Percentiles rank a stretch among this genome's conserved stretches.
Conservation (phyloP, 148 eudicot species). For the Camellia japonica region DNA sequence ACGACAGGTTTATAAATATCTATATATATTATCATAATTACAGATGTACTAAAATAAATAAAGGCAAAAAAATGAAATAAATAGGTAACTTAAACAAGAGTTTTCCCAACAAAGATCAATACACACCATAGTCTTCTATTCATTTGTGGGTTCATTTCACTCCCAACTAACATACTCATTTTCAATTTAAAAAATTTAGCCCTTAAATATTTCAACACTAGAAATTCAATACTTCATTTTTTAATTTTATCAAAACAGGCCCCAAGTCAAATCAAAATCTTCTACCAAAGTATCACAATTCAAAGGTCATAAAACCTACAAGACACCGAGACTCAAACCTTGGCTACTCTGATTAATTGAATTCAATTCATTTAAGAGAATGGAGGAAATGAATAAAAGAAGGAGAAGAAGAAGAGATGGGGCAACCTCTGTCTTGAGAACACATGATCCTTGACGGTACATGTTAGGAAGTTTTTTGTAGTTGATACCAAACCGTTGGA, state of each 20-base stretch:
- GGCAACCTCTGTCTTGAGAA: conserved; percentile 62
- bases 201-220: not conserved
- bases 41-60: no score
- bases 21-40: no score
- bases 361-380: not conserved
- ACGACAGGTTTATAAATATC: no score
- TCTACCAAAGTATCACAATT: not conserved
- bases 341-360: not conserved
- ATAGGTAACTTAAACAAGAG: not conserved
- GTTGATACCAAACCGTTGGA: conserved; percentile 63
- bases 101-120: not conserved
- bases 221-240: not conserved
- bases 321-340: not conserved
- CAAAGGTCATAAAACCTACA: not conserved
- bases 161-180: not conserved
- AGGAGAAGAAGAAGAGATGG: not conserved
- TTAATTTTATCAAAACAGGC: not conserved
- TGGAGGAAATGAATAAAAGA: not conserved
- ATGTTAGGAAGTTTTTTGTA: conserved; percentile 62
- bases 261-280: not conserved
- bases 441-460: conserved; percentile 85
- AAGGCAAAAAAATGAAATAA: no score
- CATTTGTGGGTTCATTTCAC: not conserved
- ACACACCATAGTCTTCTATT: not conserved
- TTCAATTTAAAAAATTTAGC: not conserved